Evolutionary conservation across 768 basidiomycete genomes (phyloP), one percentile per base, ranked within the genome.

Genomic region (Krasilnikovozyma curviuscula): DNA sequence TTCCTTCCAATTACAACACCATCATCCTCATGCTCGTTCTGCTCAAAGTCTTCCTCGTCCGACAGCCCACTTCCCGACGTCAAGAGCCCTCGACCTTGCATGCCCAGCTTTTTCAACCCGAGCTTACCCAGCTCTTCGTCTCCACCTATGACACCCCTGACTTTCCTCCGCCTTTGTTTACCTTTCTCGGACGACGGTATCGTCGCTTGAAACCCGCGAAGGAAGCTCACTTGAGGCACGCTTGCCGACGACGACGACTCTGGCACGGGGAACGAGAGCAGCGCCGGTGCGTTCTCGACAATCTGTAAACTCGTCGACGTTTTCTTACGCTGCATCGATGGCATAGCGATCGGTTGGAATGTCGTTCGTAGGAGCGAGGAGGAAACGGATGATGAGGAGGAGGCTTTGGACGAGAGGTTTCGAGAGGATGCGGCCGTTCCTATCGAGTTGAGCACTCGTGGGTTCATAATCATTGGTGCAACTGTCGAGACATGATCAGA

Each of bases 121-220:
- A 83, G 67, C 56, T 71, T 72, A 25, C 77, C 79, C 12, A 77
- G 73, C 3, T 84, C 80, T 13, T 83, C 74, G 56, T 77, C 81
- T 50, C 49, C 34, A 7, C 63, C 39, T 32, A 62, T 63, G 31
- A 57, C 59, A 27, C 63, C 63, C 38, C 88, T 71, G 65, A 81
- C 75, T 62, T 83, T 78, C 49, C 85, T 66, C 54, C 88, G 66
- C 51, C 86, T 70, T 13, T 75, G 69, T 53, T 81, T 78, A 46
- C 83, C 72, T 60, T 77, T 73, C 56, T 85, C 81, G 32, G 88
- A 75, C 59, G 81, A 82, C 12, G 91, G 91, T 35, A 93, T 81
- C 2, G 91, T 95, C 16, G 91, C 91, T 58, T 83, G 81, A 65
- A 95, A 97, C 0, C 91, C 91, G 38, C 80, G 76, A 34, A 93